These are phyloP conservation scores for Fusarium sp. DNA, from an alignment of 2,329 filamentous ascomycete genomes.

Conservation along the genomic window DNA sequence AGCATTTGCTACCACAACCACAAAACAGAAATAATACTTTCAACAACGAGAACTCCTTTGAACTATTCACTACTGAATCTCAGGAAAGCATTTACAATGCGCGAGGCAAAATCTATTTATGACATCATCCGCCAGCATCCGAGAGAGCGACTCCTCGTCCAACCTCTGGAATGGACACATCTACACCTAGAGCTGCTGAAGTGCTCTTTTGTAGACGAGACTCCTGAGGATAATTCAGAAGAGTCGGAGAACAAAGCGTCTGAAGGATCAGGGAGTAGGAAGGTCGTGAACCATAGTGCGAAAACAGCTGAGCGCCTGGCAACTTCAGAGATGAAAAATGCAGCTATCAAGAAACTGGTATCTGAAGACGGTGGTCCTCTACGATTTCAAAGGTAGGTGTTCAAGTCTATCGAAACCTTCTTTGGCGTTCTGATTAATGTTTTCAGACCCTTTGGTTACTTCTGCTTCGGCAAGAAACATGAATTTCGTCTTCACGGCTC, in stretches of 20 bases:
- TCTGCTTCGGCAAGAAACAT: constrained; percentile 37
- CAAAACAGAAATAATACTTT: neutral
- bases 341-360: constrained; percentile 36
- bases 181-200: constrained; percentile 38
- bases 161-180: constrained; percentile 41
- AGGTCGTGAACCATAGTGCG: constrained; percentile 18
- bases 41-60: neutral
- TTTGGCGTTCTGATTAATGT: neutral
- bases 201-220: constrained; percentile 25
- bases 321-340: constrained; percentile 39
- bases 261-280: neutral
- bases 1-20: neutral
- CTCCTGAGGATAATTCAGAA: rapidly evolving
- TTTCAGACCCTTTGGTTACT: constrained; percentile 40
- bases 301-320: constrained; percentile 38
- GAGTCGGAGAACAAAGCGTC: neutral
- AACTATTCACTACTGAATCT: neutral
- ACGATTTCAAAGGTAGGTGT: constrained; percentile 33
- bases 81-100: neutral
- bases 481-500: constrained; percentile 42
- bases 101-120: constrained; percentile 14
- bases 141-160: constrained; percentile 43
- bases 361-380: constrained; percentile 38
- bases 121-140: constrained; percentile 43
- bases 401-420: rapidly evolving